Evolutionary conservation across 495 filamentous ascomycete species (phyloP).

Genomic region (Aspergillus bridgeri): DNA sequence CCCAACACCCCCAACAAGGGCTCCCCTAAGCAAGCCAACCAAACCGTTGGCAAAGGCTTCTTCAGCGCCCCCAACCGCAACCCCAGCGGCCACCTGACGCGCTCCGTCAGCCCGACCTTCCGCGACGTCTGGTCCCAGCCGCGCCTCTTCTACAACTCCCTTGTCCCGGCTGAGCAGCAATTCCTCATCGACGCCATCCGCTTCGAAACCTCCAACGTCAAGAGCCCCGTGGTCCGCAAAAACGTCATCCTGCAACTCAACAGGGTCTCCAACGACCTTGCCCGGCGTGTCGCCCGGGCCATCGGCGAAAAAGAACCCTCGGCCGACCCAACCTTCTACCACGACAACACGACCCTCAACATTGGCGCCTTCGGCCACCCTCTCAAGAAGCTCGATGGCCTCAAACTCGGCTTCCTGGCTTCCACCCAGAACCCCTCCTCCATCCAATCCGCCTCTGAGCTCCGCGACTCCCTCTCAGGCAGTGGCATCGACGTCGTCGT

Average conservation of each 20-base stretch:
- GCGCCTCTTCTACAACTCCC: constrained; percentile 74
- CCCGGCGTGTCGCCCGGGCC: constrained; percentile 60
- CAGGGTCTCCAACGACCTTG: constrained; percentile 65
- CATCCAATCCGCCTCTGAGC: constrained; percentile 44
- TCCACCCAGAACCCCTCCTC: constrained; percentile 35
- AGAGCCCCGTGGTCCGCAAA: constrained; percentile 47
- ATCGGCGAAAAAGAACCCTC: constrained; percentile 55
- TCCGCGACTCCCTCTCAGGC: constrained; percentile 44
- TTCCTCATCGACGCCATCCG: constrained; percentile 75
- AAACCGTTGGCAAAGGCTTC: constrained; percentile 67
- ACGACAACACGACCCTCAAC: constrained; percentile 62
- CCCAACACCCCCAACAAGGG: constrained; percentile 67
- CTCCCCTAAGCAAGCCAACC: constrained; percentile 65
- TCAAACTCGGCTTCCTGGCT: constrained; percentile 67
- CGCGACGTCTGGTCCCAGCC: constrained; percentile 74
- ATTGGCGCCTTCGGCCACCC: constrained; percentile 59
- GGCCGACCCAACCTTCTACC: constrained; percentile 63
- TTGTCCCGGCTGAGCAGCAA: constrained; percentile 66
- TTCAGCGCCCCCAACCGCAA: constrained; percentile 64
- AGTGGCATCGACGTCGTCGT: constrained; percentile 55
- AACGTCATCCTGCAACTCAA: constrained; percentile 72
- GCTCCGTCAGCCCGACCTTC: constrained; percentile 62
- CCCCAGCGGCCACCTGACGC: constrained; percentile 52
- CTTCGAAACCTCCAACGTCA: constrained; percentile 64
- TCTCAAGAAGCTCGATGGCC: constrained; percentile 56